Evolutionary conservation across 768 basidiomycete species (phyloP), one percentile per base, ranked within the genome.

Genomic region (Candolleomyces efflorescens): DNA sequence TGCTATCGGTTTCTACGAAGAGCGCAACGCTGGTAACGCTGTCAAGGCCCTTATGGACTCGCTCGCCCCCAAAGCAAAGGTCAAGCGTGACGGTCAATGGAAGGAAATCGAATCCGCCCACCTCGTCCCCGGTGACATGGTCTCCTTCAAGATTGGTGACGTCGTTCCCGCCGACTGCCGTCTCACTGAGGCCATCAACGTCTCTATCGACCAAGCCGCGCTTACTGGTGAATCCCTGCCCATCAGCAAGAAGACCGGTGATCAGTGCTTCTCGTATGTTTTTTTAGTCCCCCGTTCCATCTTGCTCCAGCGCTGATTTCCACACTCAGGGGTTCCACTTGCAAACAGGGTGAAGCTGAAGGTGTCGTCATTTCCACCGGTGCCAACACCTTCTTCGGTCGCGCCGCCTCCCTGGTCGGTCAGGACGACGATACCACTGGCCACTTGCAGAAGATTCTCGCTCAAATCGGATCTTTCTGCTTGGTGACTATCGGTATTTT

Each of bases 31-130:
- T 38, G 96, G 96, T 74, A 98, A 98, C 73, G 96, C 96, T 27
- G 96, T 98, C 78, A 97, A 96, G 78, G 96, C 96, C 2, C 89
- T 98, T 62, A 98, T 98, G 96, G 96, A 98, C 68, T 98, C 96
- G 2, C 91, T 98, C 58, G 96, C 96, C 6, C 96, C 96, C 69
- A 98, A 98, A 77, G 96, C 94, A 26, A 90, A 89, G 75, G 92
- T 93, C 68, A 91, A 84, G 77, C 94, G 96, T 59, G 82, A 83
- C 59, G 92, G 90, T 53, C 65, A 64, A 37, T 98, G 96, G 96
- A 70, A 73, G 15, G 96, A 98, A 72, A 90, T 98, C 64, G 96
- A 98, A 68, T 94, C 92, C 0, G 64, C 96, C 27, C 82, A 79
- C 26, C 86, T 98, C 54, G 94, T 97, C 45, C 96, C 96, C 50